These are phyloP conservation scores for Fraxinus xanthoxyloides DNA, from an alignment of 305 asterid species.

Conservation along the genomic window DNA sequence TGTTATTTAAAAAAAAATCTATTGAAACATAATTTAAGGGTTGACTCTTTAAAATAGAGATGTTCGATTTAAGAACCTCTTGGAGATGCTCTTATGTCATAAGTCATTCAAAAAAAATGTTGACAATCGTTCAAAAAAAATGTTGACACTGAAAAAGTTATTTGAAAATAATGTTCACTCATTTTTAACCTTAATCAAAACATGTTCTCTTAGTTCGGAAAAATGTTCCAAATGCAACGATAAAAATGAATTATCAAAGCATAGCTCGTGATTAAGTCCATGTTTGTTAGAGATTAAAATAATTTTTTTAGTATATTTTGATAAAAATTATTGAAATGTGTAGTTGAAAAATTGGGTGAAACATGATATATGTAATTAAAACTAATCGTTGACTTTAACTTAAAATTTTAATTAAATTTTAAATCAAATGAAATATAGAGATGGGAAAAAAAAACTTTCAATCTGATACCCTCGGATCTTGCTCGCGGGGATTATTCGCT, in stretches of 20 bases:
- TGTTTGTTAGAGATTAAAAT: neutral
- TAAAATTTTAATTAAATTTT: too few relatives aligned
- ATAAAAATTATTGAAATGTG: neutral
- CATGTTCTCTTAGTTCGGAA: neutral
- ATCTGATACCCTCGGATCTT: neutral
- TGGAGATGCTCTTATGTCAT: neutral
- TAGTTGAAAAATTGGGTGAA: neutral
- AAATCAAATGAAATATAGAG: neutral
- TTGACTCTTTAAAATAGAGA: neutral
- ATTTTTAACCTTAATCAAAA: neutral
- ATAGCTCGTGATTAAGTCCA: neutral
- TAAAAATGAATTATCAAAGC: neutral
- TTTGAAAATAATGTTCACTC: neutral
- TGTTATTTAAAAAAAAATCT: neutral
- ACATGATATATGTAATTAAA: neutral
- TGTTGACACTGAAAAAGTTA: neutral
- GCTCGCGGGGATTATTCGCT: neutral
- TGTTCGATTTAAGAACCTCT: neutral
- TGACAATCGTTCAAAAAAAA: neutral
- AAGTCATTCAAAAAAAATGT: neutral
- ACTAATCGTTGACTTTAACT: neutral
- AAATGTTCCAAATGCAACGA: neutral
- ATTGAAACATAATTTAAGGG: neutral
- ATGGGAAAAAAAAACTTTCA: neutral
- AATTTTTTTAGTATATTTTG: too few relatives aligned